Conservation (phyloP, 1,139 yeast species). For the Taphrina deformans region DNA sequence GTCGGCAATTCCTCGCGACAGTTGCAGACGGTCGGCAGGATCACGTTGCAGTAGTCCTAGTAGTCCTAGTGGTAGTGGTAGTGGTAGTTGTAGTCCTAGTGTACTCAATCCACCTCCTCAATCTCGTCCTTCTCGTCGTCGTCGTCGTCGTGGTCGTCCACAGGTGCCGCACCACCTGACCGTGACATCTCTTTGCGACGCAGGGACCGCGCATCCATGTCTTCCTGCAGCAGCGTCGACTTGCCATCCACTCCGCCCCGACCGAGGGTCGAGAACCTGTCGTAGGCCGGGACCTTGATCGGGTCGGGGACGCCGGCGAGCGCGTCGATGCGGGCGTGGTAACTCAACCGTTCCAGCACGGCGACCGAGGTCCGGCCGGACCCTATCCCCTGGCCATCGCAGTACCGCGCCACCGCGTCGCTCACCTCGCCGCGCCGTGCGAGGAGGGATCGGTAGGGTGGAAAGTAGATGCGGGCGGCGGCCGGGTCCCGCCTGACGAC, state of each 20-base stretch:
- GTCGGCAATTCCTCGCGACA: constrained; percentile 58
- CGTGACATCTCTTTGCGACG: not conserved
- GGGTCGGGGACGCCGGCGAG: not conserved
- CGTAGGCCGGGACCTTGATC: not conserved
- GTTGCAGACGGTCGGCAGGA: constrained; percentile 45
- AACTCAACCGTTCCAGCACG: not conserved
- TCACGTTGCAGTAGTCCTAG: not conserved
- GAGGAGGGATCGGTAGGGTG: not conserved
- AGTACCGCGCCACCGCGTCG: not conserved
- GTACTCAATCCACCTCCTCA: not conserved
- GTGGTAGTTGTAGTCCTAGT: not conserved
- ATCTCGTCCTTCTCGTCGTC: not conserved
- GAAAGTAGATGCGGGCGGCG: not conserved
- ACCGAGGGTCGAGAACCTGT: not conserved
- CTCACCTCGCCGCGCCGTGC: not conserved
- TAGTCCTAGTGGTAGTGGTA: not conserved
- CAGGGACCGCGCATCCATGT: not conserved
- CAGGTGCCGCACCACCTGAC: no score
- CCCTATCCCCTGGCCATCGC: not conserved
- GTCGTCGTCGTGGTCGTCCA: not conserved
- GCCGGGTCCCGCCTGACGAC: not conserved
- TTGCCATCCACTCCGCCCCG: not conserved
- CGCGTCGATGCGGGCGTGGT: not conserved
- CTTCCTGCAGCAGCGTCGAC: not conserved
- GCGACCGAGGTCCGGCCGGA: not conserved